phyloP scores from a whole-genome alignment of 164 flowering plant species.

The Stephania yunnanensis region DNA sequence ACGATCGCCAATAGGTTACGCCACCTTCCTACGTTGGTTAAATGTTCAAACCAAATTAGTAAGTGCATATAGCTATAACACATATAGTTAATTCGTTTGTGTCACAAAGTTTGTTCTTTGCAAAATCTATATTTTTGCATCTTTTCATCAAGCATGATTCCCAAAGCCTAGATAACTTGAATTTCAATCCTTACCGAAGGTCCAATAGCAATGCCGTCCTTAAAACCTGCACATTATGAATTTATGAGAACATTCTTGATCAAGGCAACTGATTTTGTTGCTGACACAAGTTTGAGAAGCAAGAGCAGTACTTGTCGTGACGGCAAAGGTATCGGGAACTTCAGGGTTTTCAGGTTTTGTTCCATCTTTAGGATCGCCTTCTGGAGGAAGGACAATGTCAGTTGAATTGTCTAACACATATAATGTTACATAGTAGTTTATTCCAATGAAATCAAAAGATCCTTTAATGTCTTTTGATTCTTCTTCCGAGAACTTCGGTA shows the following conservation, averaged over 20 bases:
- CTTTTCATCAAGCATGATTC: background rate
- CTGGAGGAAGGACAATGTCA: slow-evolving; percentile 3
- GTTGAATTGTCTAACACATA: slow-evolving; percentile 25
- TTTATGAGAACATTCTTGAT: background rate
- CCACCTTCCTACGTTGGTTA: slow-evolving; percentile 25
- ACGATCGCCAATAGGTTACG: slow-evolving; percentile 23
- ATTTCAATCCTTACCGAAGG: slow-evolving; percentile 21
- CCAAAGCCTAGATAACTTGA: background rate
- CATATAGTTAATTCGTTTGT: too few relatives aligned
- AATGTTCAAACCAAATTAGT: background rate
- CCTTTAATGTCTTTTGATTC: slow-evolving; percentile 23
- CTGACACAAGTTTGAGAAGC: background rate
- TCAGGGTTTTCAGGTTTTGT: slow-evolving; percentile 14
- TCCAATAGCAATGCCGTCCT: slow-evolving; percentile 23
- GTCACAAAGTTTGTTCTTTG: too few relatives aligned
- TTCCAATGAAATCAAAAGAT: slow-evolving; percentile 27
- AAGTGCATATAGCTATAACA: background rate
- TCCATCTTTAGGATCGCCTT: slow-evolving; percentile 11
- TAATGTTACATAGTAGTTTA: slow-evolving; percentile 20
- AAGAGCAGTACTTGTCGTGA: slow-evolving; percentile 17
- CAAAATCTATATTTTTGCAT: too few relatives aligned
- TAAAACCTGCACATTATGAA: slow-evolving; percentile 14
- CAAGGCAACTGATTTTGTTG: background rate
- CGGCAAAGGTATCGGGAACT: slow-evolving; percentile 21
- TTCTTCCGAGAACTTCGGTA: slow-evolving; percentile 20